A percentile compares a stretch with the other conserved stretches of the same genome.
These are phyloP conservation scores for Limtongia smithiae DNA, from an alignment of 805 yeast genomes.

Conservation along the genomic window DNA sequence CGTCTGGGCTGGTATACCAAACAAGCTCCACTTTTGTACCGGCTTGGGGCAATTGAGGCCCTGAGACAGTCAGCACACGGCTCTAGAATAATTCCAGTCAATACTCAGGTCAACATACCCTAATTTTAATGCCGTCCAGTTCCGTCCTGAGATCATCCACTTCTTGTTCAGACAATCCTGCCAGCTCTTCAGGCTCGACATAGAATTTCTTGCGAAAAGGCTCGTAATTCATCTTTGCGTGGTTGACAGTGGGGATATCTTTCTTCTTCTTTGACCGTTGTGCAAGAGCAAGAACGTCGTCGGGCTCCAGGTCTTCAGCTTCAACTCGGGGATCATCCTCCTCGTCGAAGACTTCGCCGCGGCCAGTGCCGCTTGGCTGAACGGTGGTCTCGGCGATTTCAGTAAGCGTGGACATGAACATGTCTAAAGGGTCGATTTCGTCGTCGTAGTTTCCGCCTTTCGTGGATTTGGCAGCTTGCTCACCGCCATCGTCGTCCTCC, in stretches of 20 bases:
- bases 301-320: conserved; percentile 35
- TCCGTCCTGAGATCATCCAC: conserved; percentile 51
- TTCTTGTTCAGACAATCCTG: conserved; percentile 50
- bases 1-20: conserved; percentile 66
- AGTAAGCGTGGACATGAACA: conserved; percentile 40
- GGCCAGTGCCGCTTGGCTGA: conserved; percentile 5
- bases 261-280: conserved; percentile 46
- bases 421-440: conserved; percentile 48
- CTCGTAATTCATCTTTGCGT: conserved; percentile 45
- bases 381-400: conserved; percentile 13
- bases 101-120: conserved; percentile 26
- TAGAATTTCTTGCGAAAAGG: conserved; percentile 63
- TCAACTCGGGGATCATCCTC: conserved; percentile 32
- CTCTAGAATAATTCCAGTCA: not conserved
- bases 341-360: conserved; percentile 19
- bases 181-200: conserved; percentile 54
- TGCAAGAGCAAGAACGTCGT: conserved; percentile 35
- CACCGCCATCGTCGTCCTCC: conserved; percentile 4
- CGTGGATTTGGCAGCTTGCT: not conserved
- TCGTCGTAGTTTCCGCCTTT: conserved; percentile 28
- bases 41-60: conserved; percentile 64
- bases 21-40: conserved; percentile 69
- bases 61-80: not conserved
- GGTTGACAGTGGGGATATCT: conserved; percentile 48
- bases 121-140: conserved; percentile 63